phyloP scores from a whole-genome alignment of 2,329 filamentous ascomycete genomes.

The Beauveria rudraprayagi region DNA sequence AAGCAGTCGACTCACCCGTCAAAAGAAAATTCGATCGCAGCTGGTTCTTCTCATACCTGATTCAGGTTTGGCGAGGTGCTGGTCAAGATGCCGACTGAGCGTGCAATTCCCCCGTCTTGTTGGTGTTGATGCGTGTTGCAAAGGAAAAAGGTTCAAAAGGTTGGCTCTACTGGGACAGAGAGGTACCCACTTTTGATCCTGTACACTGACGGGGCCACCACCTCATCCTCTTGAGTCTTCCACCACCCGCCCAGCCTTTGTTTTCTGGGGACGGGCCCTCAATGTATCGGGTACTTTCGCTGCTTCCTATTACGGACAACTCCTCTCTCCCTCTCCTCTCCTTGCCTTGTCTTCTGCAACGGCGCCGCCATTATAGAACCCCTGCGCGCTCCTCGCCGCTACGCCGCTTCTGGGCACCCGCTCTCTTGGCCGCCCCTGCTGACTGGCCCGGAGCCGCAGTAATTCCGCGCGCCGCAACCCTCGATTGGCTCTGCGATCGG shows the following conservation, averaged over 20 bases:
- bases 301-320: constrained; percentile 1
- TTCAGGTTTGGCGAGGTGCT: neutral
- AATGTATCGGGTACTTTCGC: neutral
- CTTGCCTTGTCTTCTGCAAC: neutral
- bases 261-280: neutral
- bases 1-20: neutral
- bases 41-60: neutral
- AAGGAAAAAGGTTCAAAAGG: neutral
- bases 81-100: neutral
- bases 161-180: neutral
- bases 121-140: neutral
- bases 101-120: neutral
- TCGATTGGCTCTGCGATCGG: constrained; percentile 5
- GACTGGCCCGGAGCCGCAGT: constrained; percentile 8
- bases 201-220: neutral
- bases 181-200: neutral
- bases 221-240: too few species aligned
- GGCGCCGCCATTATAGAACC: neutral
- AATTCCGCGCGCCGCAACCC: constrained; percentile 7
- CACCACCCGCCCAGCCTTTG: neutral
- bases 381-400: neutral
- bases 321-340: neutral
- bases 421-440: neutral
- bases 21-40: neutral
- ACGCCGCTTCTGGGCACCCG: neutral